A percentile compares a stretch with the other conserved stretches of the same genome.
Conservation (phyloP, 2,329 filamentous ascomycete species). For the Colletotrichum phormii region DNA sequence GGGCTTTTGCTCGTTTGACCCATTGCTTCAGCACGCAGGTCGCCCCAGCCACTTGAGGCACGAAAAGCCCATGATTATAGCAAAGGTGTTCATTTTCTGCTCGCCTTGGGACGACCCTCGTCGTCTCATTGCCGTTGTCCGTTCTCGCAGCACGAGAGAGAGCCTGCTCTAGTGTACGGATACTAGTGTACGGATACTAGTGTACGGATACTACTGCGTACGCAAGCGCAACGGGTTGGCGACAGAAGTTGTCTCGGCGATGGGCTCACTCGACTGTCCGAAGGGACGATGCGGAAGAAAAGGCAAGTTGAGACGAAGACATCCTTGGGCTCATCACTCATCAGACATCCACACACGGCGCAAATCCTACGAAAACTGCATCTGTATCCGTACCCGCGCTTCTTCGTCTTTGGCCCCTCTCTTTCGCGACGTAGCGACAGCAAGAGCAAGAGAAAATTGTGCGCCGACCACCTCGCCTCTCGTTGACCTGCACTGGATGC, state of each 20-base stretch:
- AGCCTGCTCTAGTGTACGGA: background rate
- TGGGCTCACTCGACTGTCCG: constrained; percentile 4
- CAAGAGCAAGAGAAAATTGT: background rate
- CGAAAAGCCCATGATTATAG: background rate
- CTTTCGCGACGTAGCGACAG: background rate
- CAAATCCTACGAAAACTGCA: background rate
- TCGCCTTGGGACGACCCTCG: constrained; percentile 26
- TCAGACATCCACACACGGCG: background rate
- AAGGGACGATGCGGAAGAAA: constrained; percentile 4
- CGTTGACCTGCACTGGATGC: constrained; percentile 4
- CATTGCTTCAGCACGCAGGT: background rate
- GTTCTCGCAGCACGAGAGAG: constrained; percentile 3
- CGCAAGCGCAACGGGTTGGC: constrained; percentile 26
- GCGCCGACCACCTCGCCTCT: background rate
- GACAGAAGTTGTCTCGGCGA: constrained; percentile 27
- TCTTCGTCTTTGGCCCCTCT: constrained; percentile 1
- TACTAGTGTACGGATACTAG: background rate
- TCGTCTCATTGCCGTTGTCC: constrained; percentile 21
- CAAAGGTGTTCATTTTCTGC: background rate
- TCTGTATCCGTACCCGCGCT: background rate
- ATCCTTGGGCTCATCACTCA: background rate
- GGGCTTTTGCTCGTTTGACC: constrained; percentile 24
- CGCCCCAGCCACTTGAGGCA: constrained; percentile 27
- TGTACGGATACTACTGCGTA: background rate
- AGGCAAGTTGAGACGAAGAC: background rate